phyloP scores from a whole-genome alignment of 352 stramenopile species.

The Thraustotheca clavata region DNA sequence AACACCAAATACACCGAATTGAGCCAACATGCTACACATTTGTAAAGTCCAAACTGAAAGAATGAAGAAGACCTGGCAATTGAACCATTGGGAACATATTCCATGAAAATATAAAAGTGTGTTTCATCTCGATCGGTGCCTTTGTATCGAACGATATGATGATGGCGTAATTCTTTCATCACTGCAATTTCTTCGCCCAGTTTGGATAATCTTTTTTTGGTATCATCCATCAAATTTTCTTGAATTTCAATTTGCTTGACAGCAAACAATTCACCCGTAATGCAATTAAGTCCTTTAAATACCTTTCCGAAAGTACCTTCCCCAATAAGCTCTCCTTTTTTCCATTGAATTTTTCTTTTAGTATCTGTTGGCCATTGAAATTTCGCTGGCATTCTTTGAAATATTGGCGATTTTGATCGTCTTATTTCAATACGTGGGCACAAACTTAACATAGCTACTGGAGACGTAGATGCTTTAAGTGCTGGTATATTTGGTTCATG shows the following conservation, averaged over 20 bases:
- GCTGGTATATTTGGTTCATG: background rate
- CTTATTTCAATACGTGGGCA: slow-evolving; percentile 3
- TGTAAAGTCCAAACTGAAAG: slow-evolving; percentile 6
- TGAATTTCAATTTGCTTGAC: slow-evolving; percentile 83
- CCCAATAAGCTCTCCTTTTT: slow-evolving; percentile 90
- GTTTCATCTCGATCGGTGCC: slow-evolving; percentile 64
- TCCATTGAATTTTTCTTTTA: slow-evolving; percentile 76
- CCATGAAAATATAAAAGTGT: slow-evolving; percentile 94
- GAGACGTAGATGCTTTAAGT: slow-evolving; percentile 14
- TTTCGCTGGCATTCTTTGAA: too few species aligned
- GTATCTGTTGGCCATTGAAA: slow-evolving; percentile 10
- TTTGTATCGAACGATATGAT: slow-evolving; percentile 94
- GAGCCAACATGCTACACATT: slow-evolving; percentile 69
- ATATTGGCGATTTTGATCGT: slow-evolving; percentile 18
- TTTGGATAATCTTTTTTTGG: slow-evolving; percentile 61
- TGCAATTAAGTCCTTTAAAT: slow-evolving; percentile 91
- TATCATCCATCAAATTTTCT: slow-evolving; percentile 37
- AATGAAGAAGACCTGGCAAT: slow-evolving; percentile 50
- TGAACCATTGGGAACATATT: slow-evolving; percentile 91
- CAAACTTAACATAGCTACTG: slow-evolving; percentile 15
- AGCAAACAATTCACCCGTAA: slow-evolving; percentile 86
- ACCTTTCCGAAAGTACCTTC: slow-evolving; percentile 92
- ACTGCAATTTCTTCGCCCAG: slow-evolving; percentile 88
- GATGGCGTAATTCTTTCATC: slow-evolving; percentile 91
- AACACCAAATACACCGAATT: slow-evolving; percentile 91